Percentiles rank a stretch among this genome's conserved stretches.
Conservation (phyloP, 257 asterid species). For the Rubia yunnanensis region DNA sequence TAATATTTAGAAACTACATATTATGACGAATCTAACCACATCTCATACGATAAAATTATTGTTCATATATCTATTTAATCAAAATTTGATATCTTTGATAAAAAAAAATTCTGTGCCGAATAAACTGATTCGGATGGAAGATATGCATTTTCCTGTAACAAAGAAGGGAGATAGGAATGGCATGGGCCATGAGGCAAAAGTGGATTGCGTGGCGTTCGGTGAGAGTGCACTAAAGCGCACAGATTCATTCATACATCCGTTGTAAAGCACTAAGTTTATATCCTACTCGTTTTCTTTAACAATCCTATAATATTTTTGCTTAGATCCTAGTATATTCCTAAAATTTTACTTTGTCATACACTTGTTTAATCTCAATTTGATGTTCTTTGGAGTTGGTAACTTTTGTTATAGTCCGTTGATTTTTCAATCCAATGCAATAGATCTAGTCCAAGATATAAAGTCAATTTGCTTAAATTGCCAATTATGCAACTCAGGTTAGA, state of each 20-base stretch:
- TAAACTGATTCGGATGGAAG: too few relatives aligned
- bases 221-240: slow-evolving; percentile 15
- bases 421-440: not conserved
- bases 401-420: slow-evolving; percentile 7
- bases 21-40: too few relatives aligned
- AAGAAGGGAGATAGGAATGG: not conserved
- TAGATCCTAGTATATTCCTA: not conserved
- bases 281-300: not conserved
- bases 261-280: not conserved
- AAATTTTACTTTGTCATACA: not conserved
- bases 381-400: slow-evolving; percentile 13
- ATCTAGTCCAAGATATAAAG: not conserved
- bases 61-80: too few relatives aligned
- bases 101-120: too few relatives aligned
- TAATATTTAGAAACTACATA: too few relatives aligned
- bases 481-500: too few relatives aligned
- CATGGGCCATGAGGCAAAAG: not conserved
- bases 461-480: too few relatives aligned
- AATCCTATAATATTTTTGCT: not conserved
- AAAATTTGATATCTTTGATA: too few relatives aligned
- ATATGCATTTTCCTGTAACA: too few relatives aligned
- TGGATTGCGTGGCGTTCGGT: slow-evolving; percentile 11
- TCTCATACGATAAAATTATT: too few relatives aligned
- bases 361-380: not conserved
- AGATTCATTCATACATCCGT: not conserved